phyloP scores from a whole-genome alignment of 805 yeast genomes.

The Candida takata region DNA sequence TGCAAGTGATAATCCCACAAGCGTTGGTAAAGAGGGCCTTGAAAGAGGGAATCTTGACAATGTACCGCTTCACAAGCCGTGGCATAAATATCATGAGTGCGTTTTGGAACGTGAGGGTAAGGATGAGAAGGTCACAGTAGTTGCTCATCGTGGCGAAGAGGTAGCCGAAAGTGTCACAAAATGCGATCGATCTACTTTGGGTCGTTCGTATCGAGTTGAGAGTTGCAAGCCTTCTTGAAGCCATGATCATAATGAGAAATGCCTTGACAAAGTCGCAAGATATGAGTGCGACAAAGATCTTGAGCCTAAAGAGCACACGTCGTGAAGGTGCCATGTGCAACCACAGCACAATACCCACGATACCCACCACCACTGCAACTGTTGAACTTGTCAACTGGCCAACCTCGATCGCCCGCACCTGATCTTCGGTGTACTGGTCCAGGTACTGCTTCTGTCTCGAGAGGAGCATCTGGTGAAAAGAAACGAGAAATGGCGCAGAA shows the following conservation, averaged over 20 bases:
- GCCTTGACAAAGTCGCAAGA: constrained; percentile 17
- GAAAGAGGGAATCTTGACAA: constrained; percentile 7
- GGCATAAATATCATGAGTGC: constrained; percentile 17
- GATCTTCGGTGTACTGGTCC: not conserved
- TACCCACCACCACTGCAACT: constrained; percentile 14
- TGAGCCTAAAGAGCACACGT: constrained; percentile 18
- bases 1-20: constrained; percentile 1
- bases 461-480: too few species aligned
- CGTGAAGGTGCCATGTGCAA: constrained; percentile 18
- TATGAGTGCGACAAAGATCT: constrained; percentile 13
- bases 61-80: constrained; percentile 5
- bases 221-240: constrained; percentile 4
- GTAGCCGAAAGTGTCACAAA: constrained; percentile 20
- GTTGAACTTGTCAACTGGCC: constrained; percentile 8
- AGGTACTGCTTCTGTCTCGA: not conserved
- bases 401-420: constrained; percentile 8
- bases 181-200: not conserved
- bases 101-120: constrained; percentile 17
- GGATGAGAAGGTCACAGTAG: constrained; percentile 16
- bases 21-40: constrained; percentile 4
- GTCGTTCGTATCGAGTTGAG: not conserved
- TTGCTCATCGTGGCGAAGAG: constrained; percentile 8
- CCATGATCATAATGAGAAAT: constrained; percentile 2
- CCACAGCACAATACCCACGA: constrained; percentile 14
- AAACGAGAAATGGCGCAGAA: too few species aligned